Evolutionary conservation across 805 yeast genomes (phyloP).

Genomic region (Monosporozyma servazzii): DNA sequence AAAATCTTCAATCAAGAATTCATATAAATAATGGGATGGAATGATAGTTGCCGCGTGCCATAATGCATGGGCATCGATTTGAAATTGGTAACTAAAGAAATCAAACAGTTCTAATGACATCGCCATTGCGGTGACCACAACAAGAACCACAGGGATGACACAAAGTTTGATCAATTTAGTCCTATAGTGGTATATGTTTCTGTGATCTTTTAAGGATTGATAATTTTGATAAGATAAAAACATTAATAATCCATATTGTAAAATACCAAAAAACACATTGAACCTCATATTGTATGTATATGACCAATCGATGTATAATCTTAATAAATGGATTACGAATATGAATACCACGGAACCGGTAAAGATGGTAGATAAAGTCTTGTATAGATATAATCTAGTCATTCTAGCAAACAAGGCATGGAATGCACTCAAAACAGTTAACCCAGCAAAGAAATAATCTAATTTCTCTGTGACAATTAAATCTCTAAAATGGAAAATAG

Average conservation of each 20-base stretch:
- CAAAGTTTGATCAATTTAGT: slow-evolving; percentile 18
- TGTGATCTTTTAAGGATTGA: neutral
- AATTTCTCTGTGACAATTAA: slow-evolving; percentile 67
- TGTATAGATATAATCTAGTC: slow-evolving; percentile 43
- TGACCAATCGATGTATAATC: slow-evolving; percentile 69
- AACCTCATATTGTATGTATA: slow-evolving; percentile 92
- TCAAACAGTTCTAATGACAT: slow-evolving; percentile 90
- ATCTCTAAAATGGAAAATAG: slow-evolving; percentile 85
- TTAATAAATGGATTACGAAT: slow-evolving; percentile 54
- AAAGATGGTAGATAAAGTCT: slow-evolving; percentile 30
- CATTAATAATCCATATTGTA: slow-evolving; percentile 49
- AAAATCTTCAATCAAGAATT: slow-evolving; percentile 43
- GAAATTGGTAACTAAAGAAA: slow-evolving; percentile 61
- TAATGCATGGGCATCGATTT: slow-evolving; percentile 83
- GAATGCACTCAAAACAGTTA: slow-evolving; percentile 73
- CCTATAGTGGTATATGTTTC: neutral
- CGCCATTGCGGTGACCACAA: slow-evolving; percentile 50
- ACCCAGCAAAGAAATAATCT: slow-evolving; percentile 90
- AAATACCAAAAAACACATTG: slow-evolving; percentile 66
- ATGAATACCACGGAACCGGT: slow-evolving; percentile 37
- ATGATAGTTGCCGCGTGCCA: slow-evolving; percentile 89
- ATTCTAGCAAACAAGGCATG: slow-evolving; percentile 57
- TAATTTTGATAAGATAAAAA: slow-evolving; percentile 28
- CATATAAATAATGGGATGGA: slow-evolving; percentile 71
- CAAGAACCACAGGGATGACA: slow-evolving; percentile 43